Evolutionary conservation across 2,329 filamentous ascomycete species (phyloP).

Genomic region (Colletotrichum theobromicola): DNA sequence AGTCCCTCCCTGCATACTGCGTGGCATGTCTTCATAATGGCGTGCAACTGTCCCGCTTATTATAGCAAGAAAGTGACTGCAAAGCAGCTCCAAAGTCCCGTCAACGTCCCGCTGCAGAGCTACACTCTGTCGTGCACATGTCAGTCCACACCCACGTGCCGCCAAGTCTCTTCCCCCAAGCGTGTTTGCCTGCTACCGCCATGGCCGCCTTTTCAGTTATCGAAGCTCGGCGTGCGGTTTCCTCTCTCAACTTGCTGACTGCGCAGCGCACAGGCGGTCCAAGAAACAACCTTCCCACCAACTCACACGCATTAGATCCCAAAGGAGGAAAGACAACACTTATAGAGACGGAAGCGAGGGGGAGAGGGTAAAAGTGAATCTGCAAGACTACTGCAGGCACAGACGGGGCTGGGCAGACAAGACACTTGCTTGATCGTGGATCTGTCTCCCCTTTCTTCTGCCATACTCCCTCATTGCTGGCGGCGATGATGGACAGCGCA

Average conservation of each 20-base stretch:
- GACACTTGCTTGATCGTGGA: not conserved
- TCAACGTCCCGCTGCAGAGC: not conserved
- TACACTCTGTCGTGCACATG: not conserved
- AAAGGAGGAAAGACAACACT: not conserved
- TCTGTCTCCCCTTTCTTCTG: not conserved
- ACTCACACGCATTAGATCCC: not conserved
- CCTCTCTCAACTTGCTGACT: not conserved
- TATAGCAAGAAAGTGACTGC: not conserved
- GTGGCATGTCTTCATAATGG: not conserved
- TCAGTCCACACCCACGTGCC: not conserved
- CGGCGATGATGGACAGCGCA: not conserved
- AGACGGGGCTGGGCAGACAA: not conserved
- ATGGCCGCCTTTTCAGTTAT: not conserved
- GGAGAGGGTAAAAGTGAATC: not conserved
- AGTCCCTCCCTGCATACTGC: not conserved
- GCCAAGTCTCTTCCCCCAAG: not conserved
- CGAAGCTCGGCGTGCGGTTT: not conserved
- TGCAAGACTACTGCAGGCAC: not conserved
- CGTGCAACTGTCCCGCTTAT: not conserved
- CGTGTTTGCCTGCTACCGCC: not conserved
- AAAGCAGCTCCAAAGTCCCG: not conserved
- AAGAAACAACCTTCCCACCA: no score
- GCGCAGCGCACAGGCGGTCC: not conserved
- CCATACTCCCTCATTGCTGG: not conserved
- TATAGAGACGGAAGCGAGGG: not conserved